Base-by-base conservation (phyloP, 768 basidiomycete species). In the Podaxis pistillaris region DNA sequence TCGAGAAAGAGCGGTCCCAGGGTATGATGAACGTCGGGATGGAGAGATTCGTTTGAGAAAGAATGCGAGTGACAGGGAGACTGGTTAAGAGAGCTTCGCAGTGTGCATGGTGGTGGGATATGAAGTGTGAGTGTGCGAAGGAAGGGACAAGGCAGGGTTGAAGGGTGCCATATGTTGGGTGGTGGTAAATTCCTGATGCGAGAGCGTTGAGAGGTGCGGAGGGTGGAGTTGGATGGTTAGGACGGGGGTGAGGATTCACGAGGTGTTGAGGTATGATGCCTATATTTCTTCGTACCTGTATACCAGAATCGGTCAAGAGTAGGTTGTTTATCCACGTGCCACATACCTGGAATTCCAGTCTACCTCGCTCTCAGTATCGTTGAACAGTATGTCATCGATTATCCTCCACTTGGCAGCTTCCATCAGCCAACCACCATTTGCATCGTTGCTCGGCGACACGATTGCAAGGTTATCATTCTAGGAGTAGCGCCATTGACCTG, bases 401-500 rank as follows among this genome's bases (percentile, higher is more conserved):
- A 80, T 75, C 12, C 74, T 68, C 68, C 71, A 78, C 53, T 78
- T 78, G 8, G 77, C 74, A 36, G 74, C 64, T 62, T 79, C 75
- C 19, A 74, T 65, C 33, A 80, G 63, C 33, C 64, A 68, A 8
- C 65, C 65, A 12, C 78, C 80, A 22, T 70, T 70, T 0, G 68
- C 78, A 57, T 81, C 79, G 59, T 81, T 81, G 3, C 76, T 76
- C 1, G 81, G 69, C 1, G 75, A 67, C 9, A 78, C 69, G 28
- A 82, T 70, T 1, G 71, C 81, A 8, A 82, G 68, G 38, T 76
- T 74, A 24, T 77, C 74, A 47, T 75, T 64, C 0, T 80, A 80
- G 0, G 76, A 72, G 60, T 72, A 79, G 9, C 75, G 63, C 65
- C 70, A 73, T 66, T 80, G 79, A 7, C 74, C 79, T 17, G 72